Percentiles rank a stretch among this genome's conserved stretches.
These are phyloP conservation scores for Acarospora socialis DNA, from an alignment of 2,329 filamentous ascomycete genomes.

Conservation along the genomic window DNA sequence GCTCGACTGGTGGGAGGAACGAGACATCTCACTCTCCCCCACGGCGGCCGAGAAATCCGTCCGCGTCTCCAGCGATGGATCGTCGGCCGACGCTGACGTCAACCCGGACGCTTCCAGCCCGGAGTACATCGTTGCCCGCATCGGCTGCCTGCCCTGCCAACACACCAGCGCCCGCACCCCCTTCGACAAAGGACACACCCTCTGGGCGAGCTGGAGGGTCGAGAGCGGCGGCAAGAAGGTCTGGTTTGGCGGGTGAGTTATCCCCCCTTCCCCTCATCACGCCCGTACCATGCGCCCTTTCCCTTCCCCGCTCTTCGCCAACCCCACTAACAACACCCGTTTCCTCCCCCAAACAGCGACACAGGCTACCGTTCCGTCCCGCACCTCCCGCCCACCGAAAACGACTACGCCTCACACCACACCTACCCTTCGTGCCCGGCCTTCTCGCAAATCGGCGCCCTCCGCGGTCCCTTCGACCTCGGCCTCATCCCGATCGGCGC, in stretches of 20 bases:
- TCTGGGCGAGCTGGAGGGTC: slow-evolving; percentile 83
- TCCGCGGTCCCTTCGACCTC: slow-evolving; percentile 75
- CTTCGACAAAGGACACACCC: slow-evolving; percentile 58
- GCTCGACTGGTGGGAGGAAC: slow-evolving; percentile 88
- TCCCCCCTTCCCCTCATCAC: slow-evolving; percentile 4
- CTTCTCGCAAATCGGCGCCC: slow-evolving; percentile 67
- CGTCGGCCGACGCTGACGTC: slow-evolving; percentile 10
- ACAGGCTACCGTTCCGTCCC: slow-evolving; percentile 79
- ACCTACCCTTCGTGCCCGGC: slow-evolving; percentile 63
- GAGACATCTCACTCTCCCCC: slow-evolving; percentile 51
- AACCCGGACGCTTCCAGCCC: slow-evolving; percentile 14
- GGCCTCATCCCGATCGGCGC: slow-evolving; percentile 89
- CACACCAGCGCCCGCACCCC: slow-evolving; percentile 57
- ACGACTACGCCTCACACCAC: slow-evolving; percentile 59
- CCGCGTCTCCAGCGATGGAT: slow-evolving; percentile 17
- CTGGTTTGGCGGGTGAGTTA: slow-evolving; percentile 55
- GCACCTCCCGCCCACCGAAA: slow-evolving; percentile 42
- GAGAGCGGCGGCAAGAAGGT: slow-evolving; percentile 60
- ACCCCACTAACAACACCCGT: too few species aligned
- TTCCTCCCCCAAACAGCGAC: slow-evolving; percentile 42
- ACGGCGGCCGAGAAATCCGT: slow-evolving; percentile 16
- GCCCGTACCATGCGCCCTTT: too few species aligned
- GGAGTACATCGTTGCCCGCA: slow-evolving; percentile 50
- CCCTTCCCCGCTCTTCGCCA: too few species aligned
- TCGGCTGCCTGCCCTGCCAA: slow-evolving; percentile 73